Evolutionary conservation across 2,329 filamentous ascomycete genomes (phyloP), one percentile per base, ranked within the genome.

Genomic region (Hypoxylon sp.): DNA sequence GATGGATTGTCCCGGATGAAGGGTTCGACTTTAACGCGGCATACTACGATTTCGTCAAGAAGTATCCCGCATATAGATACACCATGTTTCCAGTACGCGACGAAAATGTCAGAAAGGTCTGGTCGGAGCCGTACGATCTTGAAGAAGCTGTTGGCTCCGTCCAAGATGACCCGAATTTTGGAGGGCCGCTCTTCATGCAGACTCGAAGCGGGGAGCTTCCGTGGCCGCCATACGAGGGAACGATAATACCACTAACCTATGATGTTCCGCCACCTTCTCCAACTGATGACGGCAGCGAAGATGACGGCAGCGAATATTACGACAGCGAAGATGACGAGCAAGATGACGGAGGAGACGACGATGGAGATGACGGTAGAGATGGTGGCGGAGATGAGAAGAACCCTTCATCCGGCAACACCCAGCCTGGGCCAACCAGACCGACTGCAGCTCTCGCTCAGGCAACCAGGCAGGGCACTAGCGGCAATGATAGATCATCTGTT

Each of bases 181-280:
- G 4, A 14, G 37, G 39, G 9, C 39, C 14, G 1, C 46, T 31
- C 26, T 42, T 19, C 57, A 39, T 9, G 29, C 19, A 3, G 10
- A 19, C 10, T 11, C 17, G 26, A 11, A 44, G 19, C 22, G 17
- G 33, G 1, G 11, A 26, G 2, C 54, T 73, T 6, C 69, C 71
- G 11, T 73, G 71, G 71, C 71, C 71, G n/a, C 71, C 71, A 3
- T 68, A 68, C 22, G 17, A 39, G 48, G 69, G 67, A 14, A 37
- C 5, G 2, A 37, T 50, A 8, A 68, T 68, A 24, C 70, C 70
- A 6, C 9, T 57, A 11, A 9, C n/a, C 8, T 22, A 22, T 22
- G 39, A 31, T 3, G n/a, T 33, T n/a, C 3, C 37, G 5, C 13
- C 35, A 14, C 9, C 39, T n/a, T 42, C 14, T 8, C 14, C 17